Evolutionary conservation across 371 early-diverging fungal genomes (phyloP), one percentile per base, ranked within the genome.

Genomic region (Mucor sp.): DNA sequence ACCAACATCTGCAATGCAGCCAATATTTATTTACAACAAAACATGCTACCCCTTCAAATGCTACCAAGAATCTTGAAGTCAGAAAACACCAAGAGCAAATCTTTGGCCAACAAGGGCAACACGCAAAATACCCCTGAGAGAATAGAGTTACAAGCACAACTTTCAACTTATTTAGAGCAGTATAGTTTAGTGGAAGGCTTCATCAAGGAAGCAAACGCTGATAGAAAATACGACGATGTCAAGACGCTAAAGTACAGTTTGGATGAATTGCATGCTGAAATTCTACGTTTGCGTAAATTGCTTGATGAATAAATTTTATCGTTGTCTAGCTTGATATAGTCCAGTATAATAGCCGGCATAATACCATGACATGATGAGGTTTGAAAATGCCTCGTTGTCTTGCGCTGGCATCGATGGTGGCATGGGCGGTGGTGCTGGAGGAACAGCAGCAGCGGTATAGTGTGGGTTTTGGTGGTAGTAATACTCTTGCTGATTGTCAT

Each of bases 31-130:
- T 77, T 96, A 21, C 97, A 96, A 74, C 84, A 86, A 48, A 87
- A 95, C 60, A 96, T 96, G 95, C 85, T 95, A 33, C 91, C 96
- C 14, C 83, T 96, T 23, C 91, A 94, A 23, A 85, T 94, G 75
- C 79, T 97, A 62, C 96, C 97, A 8, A 76, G 84, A 33, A 85
- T 87, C 6, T 68, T 85, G 58, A 82, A 85, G 41, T 72, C 83
- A 6, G 69, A 65, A 6, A 68, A 69, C 9, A 48, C 63, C 8
- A 27, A 33, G 6, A 33, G 33, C 33, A 33, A 53, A 27, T 48
- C 37, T 35, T 9, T 35, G 3, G 37, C 37, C 41, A 25, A 27
- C 41, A 25, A 27, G 21, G 27, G 53, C 53, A 58, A 17, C 25
- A 58, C 39, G 2, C 56, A 6, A 48, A 32, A 25, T 62, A 12